Evolutionary conservation across 441 rosid genomes (phyloP).

Genomic region (Populus trichocarpa): DNA sequence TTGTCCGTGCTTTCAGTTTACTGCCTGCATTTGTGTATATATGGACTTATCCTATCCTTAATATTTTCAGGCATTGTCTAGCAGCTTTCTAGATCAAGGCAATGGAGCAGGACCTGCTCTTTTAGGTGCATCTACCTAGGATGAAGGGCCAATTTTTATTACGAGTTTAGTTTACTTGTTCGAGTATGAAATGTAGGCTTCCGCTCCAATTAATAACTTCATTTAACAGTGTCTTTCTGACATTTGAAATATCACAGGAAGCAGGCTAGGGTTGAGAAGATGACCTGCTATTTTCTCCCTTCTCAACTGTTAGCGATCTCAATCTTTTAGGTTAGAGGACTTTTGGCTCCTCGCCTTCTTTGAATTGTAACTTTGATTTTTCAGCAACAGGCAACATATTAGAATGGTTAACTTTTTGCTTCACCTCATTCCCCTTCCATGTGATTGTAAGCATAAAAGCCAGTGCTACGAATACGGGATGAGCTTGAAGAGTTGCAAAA

Average conservation of each 20-base stretch:
- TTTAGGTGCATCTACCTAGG: slow-evolving; percentile 39
- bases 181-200: background rate
- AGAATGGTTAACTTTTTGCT: background rate
- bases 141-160: background rate
- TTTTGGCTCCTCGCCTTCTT: background rate
- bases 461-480: background rate
- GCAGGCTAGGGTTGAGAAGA: slow-evolving; percentile 31
- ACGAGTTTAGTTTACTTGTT: background rate
- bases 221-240: background rate
- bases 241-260: slow-evolving; percentile 9
- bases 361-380: background rate
- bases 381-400: background rate
- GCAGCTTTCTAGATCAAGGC: slow-evolving; percentile 58
- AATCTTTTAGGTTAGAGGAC: background rate
- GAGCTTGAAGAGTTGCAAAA: background rate
- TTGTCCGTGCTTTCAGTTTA: background rate
- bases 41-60: slow-evolving; percentile 16
- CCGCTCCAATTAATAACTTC: background rate
- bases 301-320: slow-evolving; percentile 21
- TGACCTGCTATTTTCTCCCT: slow-evolving; percentile 21
- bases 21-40: background rate
- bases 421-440: background rate
- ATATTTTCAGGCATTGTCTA: slow-evolving; percentile 53
- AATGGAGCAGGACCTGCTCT: slow-evolving; percentile 50
- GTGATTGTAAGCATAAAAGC: background rate